These are phyloP conservation scores for Fistulifera pelliculosa DNA, from an alignment of 108 stramenopile genomes.

Conservation along the genomic window DNA sequence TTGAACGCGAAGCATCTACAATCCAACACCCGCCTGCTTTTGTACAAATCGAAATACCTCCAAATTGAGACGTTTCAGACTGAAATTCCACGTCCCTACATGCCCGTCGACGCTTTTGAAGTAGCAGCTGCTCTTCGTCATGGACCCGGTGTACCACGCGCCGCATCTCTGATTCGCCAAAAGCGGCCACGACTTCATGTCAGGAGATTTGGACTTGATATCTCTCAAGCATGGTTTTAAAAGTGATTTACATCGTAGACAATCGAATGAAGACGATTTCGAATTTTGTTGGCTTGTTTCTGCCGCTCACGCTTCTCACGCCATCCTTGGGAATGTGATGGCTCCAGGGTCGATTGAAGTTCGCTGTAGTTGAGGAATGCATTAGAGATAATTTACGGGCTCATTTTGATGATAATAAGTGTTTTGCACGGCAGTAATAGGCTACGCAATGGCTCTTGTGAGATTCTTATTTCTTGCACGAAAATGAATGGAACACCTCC, in stretches of 20 bases:
- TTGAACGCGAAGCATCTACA: conserved; percentile 61
- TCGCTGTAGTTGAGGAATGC: no score
- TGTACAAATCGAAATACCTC: conserved; percentile 27
- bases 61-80: conserved; percentile 58
- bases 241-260: conserved; percentile 17
- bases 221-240: conserved; percentile 5
- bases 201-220: not conserved
- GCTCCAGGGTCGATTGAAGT: no score
- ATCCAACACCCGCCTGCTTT: conserved; percentile 28
- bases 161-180: conserved; percentile 58
- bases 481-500: no score
- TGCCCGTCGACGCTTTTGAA: conserved; percentile 84
- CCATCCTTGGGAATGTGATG: no score
- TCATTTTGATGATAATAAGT: no score
- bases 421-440: no score
- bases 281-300: conserved; percentile 25
- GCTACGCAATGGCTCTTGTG: no score
- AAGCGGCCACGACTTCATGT: conserved; percentile 19
- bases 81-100: conserved; percentile 26
- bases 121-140: conserved; percentile 19
- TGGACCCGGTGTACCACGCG: conserved; percentile 44
- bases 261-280: conserved; percentile 33
- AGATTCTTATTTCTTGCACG: no score
- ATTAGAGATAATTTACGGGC: no score
- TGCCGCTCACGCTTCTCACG: conserved; percentile 10